Base-by-base conservation (phyloP, 257 asterid genomes). In the Jacaranda copaia region DNA sequence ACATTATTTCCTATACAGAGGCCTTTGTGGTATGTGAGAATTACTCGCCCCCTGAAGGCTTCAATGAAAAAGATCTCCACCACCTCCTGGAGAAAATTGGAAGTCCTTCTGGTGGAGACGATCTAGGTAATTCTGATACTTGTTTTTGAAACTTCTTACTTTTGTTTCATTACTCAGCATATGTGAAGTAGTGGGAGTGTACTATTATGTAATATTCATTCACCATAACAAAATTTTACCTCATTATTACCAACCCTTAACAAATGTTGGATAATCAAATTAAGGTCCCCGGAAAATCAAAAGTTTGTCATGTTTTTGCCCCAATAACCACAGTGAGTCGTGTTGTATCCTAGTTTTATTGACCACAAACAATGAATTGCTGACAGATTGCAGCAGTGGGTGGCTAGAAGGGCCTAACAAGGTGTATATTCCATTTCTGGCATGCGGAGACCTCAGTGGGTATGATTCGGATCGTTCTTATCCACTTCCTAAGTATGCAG, bases 331-430 rank as follows among this genome's bases (percentile, higher is more conserved):
- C 16, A 8, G 32, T 35, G 16, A 18, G 9, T 25, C 4, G 32
- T 25, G 32, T 25, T 25, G 32, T 25, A 25, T 25, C 32, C 32
- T 25, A 2, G 32, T 25, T 25, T 25, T 25, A 2, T 2, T 25
- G 32, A 25, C 32, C 32, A 25, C 0, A 42, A 46, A 35, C 15
- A 16, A 6, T n/a, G 6, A 48, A n/a, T n/a, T 39, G 70, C 32
- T 60, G 32, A 55, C 99, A 96, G 99, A 96, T 84, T 93, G 98
- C 88, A 91, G 97, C 84, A 96, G 97, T 79, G 98, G 89, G 70
- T 93, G 97, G 98, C 85, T 96, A 57, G 99, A 93, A 89, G 99
- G 97, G 63, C 91, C 93, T 67, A 91, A 93, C 84, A 93, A 93
- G 89, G 96, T 92, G 53, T 91, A 93, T 76, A 93, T 96, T 20